These are phyloP conservation scores for Drosera spatulata DNA, from an alignment of 179 eudicot species.

Conservation along the genomic window DNA sequence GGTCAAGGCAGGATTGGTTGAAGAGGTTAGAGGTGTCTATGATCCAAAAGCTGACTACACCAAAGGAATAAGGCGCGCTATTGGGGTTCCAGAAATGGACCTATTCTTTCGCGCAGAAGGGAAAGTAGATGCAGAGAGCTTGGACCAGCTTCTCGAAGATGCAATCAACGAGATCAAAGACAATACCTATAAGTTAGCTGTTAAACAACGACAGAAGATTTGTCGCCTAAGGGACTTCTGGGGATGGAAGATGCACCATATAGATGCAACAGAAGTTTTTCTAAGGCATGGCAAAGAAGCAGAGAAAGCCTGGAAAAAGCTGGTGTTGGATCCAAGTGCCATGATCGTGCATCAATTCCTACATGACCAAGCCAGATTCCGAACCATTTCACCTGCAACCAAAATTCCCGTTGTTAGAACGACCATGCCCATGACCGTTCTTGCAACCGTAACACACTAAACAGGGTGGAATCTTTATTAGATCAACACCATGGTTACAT, in stretches of 20 bases:
- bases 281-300: slow-evolving; percentile 9
- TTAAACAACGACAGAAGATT: slow-evolving; percentile 19
- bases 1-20: slow-evolving; percentile 27
- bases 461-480: neutral
- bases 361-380: neutral
- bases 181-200: slow-evolving; percentile 21
- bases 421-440: neutral
- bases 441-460: neutral
- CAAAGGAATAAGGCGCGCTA: slow-evolving; percentile 23
- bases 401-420: neutral
- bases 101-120: slow-evolving; percentile 7
- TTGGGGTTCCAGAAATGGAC: slow-evolving; percentile 35
- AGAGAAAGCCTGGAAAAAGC: slow-evolving; percentile 16
- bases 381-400: slow-evolving; percentile 1
- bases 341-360: slow-evolving; percentile 9
- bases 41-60: slow-evolving; percentile 14
- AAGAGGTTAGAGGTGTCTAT: slow-evolving; percentile 21
- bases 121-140: slow-evolving; percentile 1
- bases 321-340: slow-evolving; percentile 14
- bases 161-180: slow-evolving; percentile 22
- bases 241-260: slow-evolving; percentile 22
- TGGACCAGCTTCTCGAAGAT: slow-evolving; percentile 6
- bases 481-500: too few relatives aligned
- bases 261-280: slow-evolving; percentile 22
- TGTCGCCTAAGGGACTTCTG: slow-evolving; percentile 9